Evolutionary conservation across 108 stramenopile genomes (phyloP).

Genomic region (Bacterosira constricta): DNA sequence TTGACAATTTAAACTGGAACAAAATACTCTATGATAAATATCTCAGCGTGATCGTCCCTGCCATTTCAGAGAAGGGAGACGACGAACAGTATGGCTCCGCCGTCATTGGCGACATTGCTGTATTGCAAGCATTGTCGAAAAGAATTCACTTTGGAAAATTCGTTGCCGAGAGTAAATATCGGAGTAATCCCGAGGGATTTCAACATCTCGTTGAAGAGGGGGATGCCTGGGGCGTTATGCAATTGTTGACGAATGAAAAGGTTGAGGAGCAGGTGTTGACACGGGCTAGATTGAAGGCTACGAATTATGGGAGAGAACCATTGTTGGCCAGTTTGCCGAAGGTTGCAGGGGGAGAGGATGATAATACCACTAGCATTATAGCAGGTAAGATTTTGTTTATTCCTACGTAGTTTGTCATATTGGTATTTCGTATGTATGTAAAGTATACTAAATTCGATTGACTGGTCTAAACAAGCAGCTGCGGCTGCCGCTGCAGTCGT

Average conservation of each 20-base stretch:
- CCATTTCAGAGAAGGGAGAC: constrained; percentile 82
- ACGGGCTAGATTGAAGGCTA: constrained; percentile 90
- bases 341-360: constrained; percentile 27
- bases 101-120: constrained; percentile 88
- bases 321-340: constrained; percentile 56
- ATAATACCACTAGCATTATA: constrained; percentile 57
- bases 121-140: constrained; percentile 88
- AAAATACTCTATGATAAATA: constrained; percentile 83
- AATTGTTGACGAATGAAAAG: constrained; percentile 90
- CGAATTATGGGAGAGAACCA: constrained; percentile 93
- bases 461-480: too few species aligned
- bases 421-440: too few species aligned
- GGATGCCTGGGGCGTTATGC: constrained; percentile 96
- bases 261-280: constrained; percentile 94
- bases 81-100: constrained; percentile 98
- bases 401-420: too few species aligned
- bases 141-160: constrained; percentile 98
- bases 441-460: too few species aligned
- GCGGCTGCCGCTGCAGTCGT: constrained; percentile 82
- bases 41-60: constrained; percentile 81
- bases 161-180: constrained; percentile 97
- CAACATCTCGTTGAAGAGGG: constrained; percentile 85
- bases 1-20: constrained; percentile 90
- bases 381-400: too few species aligned
- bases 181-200: constrained; percentile 84